Base-by-base conservation (phyloP, 1,284 basidiomycete genomes). In the Cutaneotrichosporon cutaneum region DNA sequence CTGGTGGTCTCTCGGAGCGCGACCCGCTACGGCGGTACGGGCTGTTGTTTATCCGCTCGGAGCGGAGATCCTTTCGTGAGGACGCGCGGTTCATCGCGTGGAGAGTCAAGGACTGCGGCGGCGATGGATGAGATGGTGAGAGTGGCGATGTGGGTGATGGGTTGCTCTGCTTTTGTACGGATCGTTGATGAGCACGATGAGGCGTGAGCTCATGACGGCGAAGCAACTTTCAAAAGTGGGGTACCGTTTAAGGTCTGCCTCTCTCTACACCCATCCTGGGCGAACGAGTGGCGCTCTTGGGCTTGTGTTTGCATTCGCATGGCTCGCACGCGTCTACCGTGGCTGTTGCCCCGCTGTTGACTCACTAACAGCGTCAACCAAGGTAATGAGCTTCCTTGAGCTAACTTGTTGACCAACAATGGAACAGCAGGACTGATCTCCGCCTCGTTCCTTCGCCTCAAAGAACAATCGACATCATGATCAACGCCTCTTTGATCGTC, bases 81-180 rank as follows among this genome's bases (percentile, higher is more conserved):
- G 72, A 74, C 18, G 71, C 69, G 33, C 68, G 67, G 27, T 73
- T 67, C 74, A 76, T 75, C 22, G 26, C 51, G 14, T 26, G 24
- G 10, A 30, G 27, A 16, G 48, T 51, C 48, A 14, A 21, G 26
- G 18, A 27, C 48, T 27, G 48, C 27, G 48, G 48, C 26, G 24
- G 22, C 4, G 22, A 42, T 36, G 39, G 39, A 42, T 42, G 4
- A 27, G 13, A 14, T 27, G 33, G 6, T 21, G 26, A n/a, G 14
- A n/a, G n/a, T n/a, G n/a, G 27, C 26, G 30, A 32, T 5, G 50
- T 30, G 18, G 11, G 21, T 13, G 13, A 32, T 32, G 26, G 26
- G 18, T 16, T n/a, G 39, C n/a, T n/a, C 8, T n/a, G 39, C 39
- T 42, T n/a, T 42, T n/a, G 18, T 42, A 39, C 9, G 18, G 39